Evolutionary conservation across 2,329 filamentous ascomycete genomes (phyloP), one percentile per base, ranked within the genome.

Genomic region (Microdochium trichocladiopsis): DNA sequence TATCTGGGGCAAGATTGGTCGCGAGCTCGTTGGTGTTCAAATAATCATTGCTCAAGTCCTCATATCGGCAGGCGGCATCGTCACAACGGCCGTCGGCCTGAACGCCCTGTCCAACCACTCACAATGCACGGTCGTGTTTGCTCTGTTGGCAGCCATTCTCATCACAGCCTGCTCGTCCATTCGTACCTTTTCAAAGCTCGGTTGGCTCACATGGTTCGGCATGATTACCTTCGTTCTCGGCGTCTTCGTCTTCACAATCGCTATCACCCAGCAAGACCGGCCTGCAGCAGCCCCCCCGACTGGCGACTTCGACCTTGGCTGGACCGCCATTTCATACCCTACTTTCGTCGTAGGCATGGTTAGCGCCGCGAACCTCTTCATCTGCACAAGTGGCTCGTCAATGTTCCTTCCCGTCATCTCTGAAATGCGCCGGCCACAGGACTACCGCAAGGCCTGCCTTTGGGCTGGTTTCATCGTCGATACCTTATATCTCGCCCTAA

Each of bases 371-470:
- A 79, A 75, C 2, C 79, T 84, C 48, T 82, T 83, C 60, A 74
- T 79, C 43, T 77, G 75, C 1, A 72, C 70, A 2, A 74, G 77
- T 0, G 79, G 75, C 22, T 80, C 73, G 4, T 74, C 68, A 2
- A 76, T 76, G 4, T 82, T 80, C 60, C 63, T 82, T 3, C 77
- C 77, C 6, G 75, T 83, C 48, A 81, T 83, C 51, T 75, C 73
- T 0, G 81, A 84, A 64, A 84, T 84, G 77, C 69, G 67, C 25
- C 68, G 73, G 18, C 78, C 79, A 0, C 69, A 67, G 22, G 74
- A 80, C 50, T 83, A 74, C 60, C 51, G 51, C 47, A 57, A 64
- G 52, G 62, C 64, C 2, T 56, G 58, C 1, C 55, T 61, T 18
- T 28, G 60, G 2, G 59, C 59, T 3, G 60, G 60, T 25, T 50